Evolutionary conservation across 306 rosid genomes (phyloP).

Genomic region (Trifolium subterraneum): DNA sequence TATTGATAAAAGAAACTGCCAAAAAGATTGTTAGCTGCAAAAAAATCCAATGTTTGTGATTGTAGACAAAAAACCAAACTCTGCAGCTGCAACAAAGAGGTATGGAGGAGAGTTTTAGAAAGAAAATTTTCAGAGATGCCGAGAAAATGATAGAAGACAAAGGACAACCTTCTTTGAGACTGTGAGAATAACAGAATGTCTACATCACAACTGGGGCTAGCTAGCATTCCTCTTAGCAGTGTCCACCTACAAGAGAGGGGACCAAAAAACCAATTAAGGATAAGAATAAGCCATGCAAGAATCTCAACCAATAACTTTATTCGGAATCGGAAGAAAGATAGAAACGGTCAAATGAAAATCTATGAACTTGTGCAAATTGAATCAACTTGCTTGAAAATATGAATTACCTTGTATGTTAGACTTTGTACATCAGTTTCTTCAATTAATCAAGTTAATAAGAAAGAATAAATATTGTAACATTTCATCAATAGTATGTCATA

Average conservation of each 20-base stretch:
- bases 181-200: slow-evolving; percentile 54
- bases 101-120: slow-evolving; percentile 40
- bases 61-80: slow-evolving; percentile 40
- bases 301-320: slow-evolving; percentile 57
- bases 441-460: slow-evolving; percentile 37
- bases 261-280: slow-evolving; percentile 54
- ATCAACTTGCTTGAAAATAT: slow-evolving; percentile 36
- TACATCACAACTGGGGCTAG: slow-evolving; percentile 56
- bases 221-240: slow-evolving; percentile 49
- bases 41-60: slow-evolving; percentile 38
- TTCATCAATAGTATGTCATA: slow-evolving; percentile 63
- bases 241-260: slow-evolving; percentile 77
- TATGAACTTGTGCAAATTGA: slow-evolving; percentile 41
- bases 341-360: slow-evolving; percentile 45
- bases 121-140: slow-evolving; percentile 40
- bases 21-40: slow-evolving; percentile 32
- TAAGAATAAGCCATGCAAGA: slow-evolving; percentile 56
- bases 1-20: slow-evolving; percentile 34
- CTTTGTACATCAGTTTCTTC: slow-evolving; percentile 39
- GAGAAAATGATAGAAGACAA: slow-evolving; percentile 53
- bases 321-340: slow-evolving; percentile 50
- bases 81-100: slow-evolving; percentile 52
- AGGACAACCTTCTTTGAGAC: slow-evolving; percentile 61
- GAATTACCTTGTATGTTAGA: slow-evolving; percentile 49
- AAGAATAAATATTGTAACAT: slow-evolving; percentile 30